Percentiles rank a stretch among this genome's conserved stretches.
Evolutionary conservation across 148 eudicot species (phyloP).

Genomic region (Persicaria tinctoria): DNA sequence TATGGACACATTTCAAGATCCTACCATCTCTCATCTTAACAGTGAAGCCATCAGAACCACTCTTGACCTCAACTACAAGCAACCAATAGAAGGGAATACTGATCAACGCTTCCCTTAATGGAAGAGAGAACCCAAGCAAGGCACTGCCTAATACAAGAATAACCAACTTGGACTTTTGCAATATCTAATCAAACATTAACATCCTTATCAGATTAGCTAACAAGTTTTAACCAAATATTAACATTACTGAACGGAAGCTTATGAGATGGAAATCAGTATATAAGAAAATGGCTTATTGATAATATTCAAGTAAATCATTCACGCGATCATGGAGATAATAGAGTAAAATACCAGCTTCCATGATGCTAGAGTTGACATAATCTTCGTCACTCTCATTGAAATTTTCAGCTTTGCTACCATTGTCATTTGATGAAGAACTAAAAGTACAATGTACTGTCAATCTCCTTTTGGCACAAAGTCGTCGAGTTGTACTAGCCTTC

Average conservation of each 20-base stretch:
- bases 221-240: background rate
- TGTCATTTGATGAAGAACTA: slow-evolving; percentile 82
- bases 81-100: background rate
- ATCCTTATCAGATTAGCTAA: background rate
- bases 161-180: background rate
- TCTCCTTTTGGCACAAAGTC: slow-evolving; percentile 23
- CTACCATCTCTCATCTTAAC: slow-evolving; percentile 89
- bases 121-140: background rate
- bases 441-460: slow-evolving; percentile 45
- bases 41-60: slow-evolving; percentile 78
- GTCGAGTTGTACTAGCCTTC: slow-evolving; percentile 20
- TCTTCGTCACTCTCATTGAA: slow-evolving; percentile 69
- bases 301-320: background rate
- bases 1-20: slow-evolving; percentile 70
- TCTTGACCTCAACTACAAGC: slow-evolving; percentile 77
- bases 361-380: slow-evolving; percentile 74
- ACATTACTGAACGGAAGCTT: background rate
- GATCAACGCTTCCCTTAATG: background rate
- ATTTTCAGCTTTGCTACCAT: slow-evolving; percentile 83
- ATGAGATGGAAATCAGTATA: background rate
- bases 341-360: slow-evolving; percentile 67
- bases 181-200: background rate
- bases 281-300: background rate
- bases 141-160: background rate
- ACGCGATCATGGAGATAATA: background rate